Percentiles rank a stretch among this genome's conserved stretches.
Evolutionary conservation across 192 early-diverging fungal genomes (phyloP).

Genomic region (Rhizophlyctis rosea): DNA sequence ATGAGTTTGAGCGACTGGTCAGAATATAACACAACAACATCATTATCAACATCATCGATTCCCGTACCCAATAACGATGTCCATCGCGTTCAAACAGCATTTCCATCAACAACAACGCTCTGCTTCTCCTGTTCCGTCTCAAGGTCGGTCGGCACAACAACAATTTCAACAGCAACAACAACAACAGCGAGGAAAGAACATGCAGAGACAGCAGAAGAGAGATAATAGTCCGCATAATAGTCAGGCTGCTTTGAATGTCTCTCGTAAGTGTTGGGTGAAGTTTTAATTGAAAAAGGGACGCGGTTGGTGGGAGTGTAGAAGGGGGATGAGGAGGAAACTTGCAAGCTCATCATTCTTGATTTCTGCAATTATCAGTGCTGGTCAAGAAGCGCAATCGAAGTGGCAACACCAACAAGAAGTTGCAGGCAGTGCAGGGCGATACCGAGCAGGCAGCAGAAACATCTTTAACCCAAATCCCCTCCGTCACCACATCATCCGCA

Average conservation of each 20-base stretch:
- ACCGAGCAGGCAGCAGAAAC: neutral
- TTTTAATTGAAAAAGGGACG: neutral
- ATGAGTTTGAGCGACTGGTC: too few species aligned
- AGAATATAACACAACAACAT: too few species aligned
- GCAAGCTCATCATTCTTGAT: too few species aligned
- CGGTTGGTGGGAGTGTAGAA: neutral
- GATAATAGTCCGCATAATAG: neutral
- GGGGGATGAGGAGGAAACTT: neutral
- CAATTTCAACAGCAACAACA: neutral
- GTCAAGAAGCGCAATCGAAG: neutral
- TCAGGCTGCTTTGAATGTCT: conserved; percentile 3
- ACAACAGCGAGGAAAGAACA: neutral
- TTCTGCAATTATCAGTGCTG: neutral
- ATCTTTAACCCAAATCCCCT: neutral
- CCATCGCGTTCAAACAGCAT: neutral
- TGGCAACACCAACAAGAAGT: neutral
- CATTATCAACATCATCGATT: neutral
- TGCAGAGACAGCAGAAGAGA: neutral
- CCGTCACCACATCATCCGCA: neutral
- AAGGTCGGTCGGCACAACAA: too few species aligned
- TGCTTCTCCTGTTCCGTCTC: too few species aligned
- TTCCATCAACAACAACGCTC: neutral
- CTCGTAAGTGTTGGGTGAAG: too few species aligned
- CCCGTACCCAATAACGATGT: neutral
- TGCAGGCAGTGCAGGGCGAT: neutral